Conservation (phyloP, 768 basidiomycete species). For the Gloeostereum incarnatum region DNA sequence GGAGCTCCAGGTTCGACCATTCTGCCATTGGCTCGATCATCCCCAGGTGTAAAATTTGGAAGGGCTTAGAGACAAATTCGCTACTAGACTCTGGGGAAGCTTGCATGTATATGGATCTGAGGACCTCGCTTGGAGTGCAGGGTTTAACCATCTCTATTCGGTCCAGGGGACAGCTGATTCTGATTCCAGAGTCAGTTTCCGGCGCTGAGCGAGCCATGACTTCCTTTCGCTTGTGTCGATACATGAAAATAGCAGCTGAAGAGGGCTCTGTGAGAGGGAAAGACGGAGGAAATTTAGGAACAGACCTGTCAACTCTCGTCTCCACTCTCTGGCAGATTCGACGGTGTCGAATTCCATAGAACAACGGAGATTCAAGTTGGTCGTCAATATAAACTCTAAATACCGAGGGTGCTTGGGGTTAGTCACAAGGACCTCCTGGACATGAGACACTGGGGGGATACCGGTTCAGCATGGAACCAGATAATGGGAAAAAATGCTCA, state of each 20-base stretch:
- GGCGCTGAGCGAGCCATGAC: conserved; percentile 16
- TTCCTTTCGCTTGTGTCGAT: conserved; percentile 31
- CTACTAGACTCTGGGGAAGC: conserved; percentile 8
- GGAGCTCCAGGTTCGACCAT: conserved; percentile 19
- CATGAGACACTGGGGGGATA: conserved; percentile 32
- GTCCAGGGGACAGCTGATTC: conserved; percentile 36
- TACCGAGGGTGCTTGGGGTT: conserved; percentile 35
- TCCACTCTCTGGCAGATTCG: conserved; percentile 43
- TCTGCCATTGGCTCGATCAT: conserved; percentile 14
- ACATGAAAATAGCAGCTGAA: conserved; percentile 34
- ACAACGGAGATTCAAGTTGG: conserved; percentile 16
- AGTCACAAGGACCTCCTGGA: conserved; percentile 32
- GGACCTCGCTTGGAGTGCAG: conserved; percentile 13
- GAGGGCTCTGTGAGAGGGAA: not conserved
- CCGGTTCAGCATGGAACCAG: not conserved
- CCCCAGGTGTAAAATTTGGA: conserved; percentile 20
- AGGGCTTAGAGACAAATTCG: conserved; percentile 12
- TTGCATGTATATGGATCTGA: conserved; percentile 13
- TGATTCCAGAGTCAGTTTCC: conserved; percentile 26
- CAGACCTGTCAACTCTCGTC: conserved; percentile 34
- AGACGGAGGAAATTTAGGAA: not conserved
- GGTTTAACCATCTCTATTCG: conserved; percentile 20
- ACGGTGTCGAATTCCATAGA: conserved; percentile 47
- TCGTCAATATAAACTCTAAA: conserved; percentile 27
- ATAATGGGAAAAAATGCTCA: conserved; percentile 19